Conservation (phyloP, 116 monocot genomes). For the Posidonia oceanica region DNA sequence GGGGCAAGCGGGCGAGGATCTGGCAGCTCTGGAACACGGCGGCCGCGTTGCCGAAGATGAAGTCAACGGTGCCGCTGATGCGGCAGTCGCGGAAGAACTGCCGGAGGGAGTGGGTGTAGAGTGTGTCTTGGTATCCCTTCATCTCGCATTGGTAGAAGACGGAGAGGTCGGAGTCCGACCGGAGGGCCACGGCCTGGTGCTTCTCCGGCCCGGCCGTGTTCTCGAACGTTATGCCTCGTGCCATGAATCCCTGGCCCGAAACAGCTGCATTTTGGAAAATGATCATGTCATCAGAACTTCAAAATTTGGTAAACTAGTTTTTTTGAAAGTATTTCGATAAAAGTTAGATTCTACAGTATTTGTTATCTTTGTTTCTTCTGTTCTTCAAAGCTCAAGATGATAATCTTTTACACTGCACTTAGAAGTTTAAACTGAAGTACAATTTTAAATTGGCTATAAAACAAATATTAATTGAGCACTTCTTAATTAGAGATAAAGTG, state of each 20-base stretch:
- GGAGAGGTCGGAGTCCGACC: conserved; percentile 36
- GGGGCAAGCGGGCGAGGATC: conserved; percentile 27
- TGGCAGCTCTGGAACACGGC: conserved; percentile 22
- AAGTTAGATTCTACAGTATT: not conserved
- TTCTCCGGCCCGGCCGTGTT: conserved; percentile 69
- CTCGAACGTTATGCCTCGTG: conserved; percentile 47
- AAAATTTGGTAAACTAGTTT: too few species aligned
- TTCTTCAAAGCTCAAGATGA: too few species aligned
- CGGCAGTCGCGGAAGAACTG: conserved; percentile 41
- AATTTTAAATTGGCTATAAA: too few species aligned
- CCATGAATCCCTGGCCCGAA: conserved; percentile 54
- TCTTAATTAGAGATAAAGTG: too few species aligned
- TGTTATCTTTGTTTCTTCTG: too few species aligned
- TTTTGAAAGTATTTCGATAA: not conserved
- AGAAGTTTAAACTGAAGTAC: too few species aligned
- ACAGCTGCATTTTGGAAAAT: conserved; percentile 27
- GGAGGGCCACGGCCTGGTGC: conserved; percentile 78
- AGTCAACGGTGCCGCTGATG: conserved; percentile 53
- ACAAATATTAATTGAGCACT: too few species aligned
- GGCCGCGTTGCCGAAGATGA: too few species aligned
- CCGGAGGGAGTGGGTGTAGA: conserved; percentile 36
- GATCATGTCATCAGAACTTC: not conserved
- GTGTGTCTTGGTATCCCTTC: conserved; percentile 70
- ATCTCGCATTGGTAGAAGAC: conserved; percentile 45
- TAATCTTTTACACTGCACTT: too few species aligned